These are phyloP conservation scores for Trichophyton benhamiae DNA, from an alignment of 2,329 filamentous ascomycete species.

Conservation along the genomic window DNA sequence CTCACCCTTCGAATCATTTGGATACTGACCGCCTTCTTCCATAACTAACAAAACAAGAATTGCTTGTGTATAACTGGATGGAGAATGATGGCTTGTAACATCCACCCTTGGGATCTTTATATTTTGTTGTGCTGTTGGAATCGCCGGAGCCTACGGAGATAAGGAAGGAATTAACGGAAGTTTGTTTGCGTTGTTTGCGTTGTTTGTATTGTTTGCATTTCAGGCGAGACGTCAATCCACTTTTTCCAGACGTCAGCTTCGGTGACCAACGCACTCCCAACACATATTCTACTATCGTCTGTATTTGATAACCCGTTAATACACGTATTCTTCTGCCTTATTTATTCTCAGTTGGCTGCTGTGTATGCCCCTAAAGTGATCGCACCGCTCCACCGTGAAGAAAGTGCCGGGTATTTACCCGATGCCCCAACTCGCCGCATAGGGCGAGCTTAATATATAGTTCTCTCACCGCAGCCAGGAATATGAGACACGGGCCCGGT, in stretches of 20 bases:
- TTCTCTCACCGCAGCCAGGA: neutral
- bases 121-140: neutral
- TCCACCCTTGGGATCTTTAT: neutral
- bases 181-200: neutral
- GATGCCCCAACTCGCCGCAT: too few species aligned
- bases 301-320: neutral
- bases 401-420: too few species aligned
- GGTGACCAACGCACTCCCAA: neutral
- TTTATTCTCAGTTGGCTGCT: neutral
- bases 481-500: neutral
- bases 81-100: neutral
- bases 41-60: neutral
- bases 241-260: neutral
- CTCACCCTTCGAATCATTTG: constrained; percentile 22
- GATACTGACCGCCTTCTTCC: neutral
- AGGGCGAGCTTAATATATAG: too few species aligned
- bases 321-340: neutral
- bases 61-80: neutral
- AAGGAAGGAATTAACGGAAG: neutral
- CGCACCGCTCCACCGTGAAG: neutral
- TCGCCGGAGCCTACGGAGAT: neutral
- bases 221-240: neutral
- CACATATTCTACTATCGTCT: neutral
- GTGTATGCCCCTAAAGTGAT: too few species aligned
- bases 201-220: neutral